Base-by-base conservation (phyloP, 2,329 filamentous ascomycete species). In the Sclerotinia borealis region DNA sequence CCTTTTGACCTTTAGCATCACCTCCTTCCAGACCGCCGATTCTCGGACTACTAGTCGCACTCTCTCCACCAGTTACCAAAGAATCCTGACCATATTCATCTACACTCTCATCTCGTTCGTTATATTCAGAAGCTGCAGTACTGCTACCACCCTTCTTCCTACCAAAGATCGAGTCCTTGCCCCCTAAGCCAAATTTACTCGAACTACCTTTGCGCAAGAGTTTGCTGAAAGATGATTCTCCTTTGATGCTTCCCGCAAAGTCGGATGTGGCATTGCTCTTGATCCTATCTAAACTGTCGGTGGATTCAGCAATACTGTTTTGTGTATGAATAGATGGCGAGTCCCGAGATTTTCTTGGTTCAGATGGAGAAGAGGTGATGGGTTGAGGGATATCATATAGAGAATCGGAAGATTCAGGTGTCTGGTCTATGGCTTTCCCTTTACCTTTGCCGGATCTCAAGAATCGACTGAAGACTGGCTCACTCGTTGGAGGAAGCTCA, bases 171-270 rank as follows among this genome's bases (percentile, higher is more conserved):
- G 80, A 79, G 52, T 83, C 81, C 70, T 85, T 88, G 59, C 79
- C 79, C 25, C 72, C 78, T 66, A 73, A 83, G 70, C 83, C 84
- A 72, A 88, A 88, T 76, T 88, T 88, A 74, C 83, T 81, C 8
- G 84, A 85, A 72, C 84, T 87, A 56, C 85, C 83, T 76, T 88
- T 88, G 37, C 85, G 83, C 63, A 88, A 82, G 55, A 88, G 78
- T 72, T 86, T 64, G 83, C 72, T 81, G 78, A 68, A 87, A 77
- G 61, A 68, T 15, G 84, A 83, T 22, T 71, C 72, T 55, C 85
- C 78, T 69, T 82, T 83, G 36, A 74, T 65, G 39, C 75, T 76
- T 3, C 78, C 78, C 27, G 72, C 70, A 22, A 81, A 75, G 43
- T 88, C 85, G 6, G 83, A 85, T 3, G 80, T 77, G 2, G 83